Evolutionary conservation across 2,329 filamentous ascomycete genomes (phyloP).

Genomic region (Hypoxylon sp.): DNA sequence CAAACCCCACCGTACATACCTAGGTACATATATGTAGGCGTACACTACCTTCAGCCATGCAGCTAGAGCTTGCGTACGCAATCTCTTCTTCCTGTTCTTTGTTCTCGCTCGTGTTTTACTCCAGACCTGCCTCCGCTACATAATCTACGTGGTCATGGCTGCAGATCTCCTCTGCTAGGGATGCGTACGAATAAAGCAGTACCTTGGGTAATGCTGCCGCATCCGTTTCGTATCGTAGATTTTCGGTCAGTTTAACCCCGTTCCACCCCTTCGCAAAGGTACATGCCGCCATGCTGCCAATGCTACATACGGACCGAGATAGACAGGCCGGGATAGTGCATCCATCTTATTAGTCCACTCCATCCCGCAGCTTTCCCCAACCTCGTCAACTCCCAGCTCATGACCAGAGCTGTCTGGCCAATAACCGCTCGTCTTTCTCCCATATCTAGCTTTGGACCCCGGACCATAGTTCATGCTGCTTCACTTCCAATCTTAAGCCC

Average conservation of each 20-base stretch:
- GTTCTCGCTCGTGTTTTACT: slow-evolving; percentile 14
- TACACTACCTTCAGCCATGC: slow-evolving; percentile 23
- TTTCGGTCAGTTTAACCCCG: slow-evolving; percentile 23
- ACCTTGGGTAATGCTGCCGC: slow-evolving; percentile 28
- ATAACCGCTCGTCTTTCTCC: slow-evolving; percentile 10
- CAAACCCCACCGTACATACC: slow-evolving; percentile 22
- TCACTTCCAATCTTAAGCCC: slow-evolving; percentile 38
- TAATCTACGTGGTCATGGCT: slow-evolving; percentile 27
- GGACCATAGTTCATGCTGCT: slow-evolving; percentile 36
- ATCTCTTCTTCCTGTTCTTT: slow-evolving; percentile 6
- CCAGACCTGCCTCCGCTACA: slow-evolving; percentile 16
- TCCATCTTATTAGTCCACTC: slow-evolving; percentile 27
- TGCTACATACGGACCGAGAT: slow-evolving; percentile 28
- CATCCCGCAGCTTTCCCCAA: slow-evolving; percentile 33
- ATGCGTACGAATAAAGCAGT: slow-evolving; percentile 33
- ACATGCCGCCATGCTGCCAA: slow-evolving; percentile 13
- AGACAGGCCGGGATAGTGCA: slow-evolving; percentile 18
- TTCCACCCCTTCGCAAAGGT: slow-evolving; percentile 13
- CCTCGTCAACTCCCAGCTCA: slow-evolving; percentile 24
- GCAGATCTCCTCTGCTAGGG: slow-evolving; percentile 22
- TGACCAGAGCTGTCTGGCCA: slow-evolving; percentile 12
- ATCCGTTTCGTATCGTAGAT: slow-evolving; percentile 32
- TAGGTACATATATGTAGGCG: slow-evolving; percentile 11
- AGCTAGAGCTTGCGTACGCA: slow-evolving; percentile 26
- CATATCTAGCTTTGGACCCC: slow-evolving; percentile 31